Evolutionary conservation across 345 rosid species (phyloP), one percentile per base, ranked within the genome.

Genomic region (Gossypium sturtianum): DNA sequence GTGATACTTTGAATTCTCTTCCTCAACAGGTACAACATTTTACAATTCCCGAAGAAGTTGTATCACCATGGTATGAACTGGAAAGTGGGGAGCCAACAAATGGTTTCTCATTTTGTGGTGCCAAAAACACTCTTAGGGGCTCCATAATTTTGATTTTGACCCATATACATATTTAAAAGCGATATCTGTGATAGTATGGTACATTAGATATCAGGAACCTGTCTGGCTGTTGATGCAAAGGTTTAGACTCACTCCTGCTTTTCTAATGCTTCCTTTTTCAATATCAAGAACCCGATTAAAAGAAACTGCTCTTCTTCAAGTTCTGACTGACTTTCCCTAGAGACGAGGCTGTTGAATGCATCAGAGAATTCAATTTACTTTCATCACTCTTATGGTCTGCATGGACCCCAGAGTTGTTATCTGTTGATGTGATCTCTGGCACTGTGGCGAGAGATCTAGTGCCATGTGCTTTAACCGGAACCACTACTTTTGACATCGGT

Each of bases 391-490:
- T 72, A 74, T 43, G 84, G 73, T 71, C 66, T 73, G 4, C n/a
- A 38, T 60, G 29, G 27, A 71, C 63, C 56, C 77, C 84, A 48
- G 83, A 76, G 74, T 59, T 83, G 82, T 60, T 82, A 65, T 88
- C 92, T 44, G 78, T 68, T 76, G 93, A 82, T 79, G 90, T 76
- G 72, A 66, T 76, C 17, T 68, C 67, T 45, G 89, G 82, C 47
- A 79, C 67, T 45, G 88, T 59, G 66, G 88, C 60, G 65, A 88
- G 77, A 63, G 91, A 85, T 83, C 81, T 90, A 74, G 76, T 85
- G 81, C 76, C 85, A 9, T 83, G 84, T 72, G 88, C 89, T 86
- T 92, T 87, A 61, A 88, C 94, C 4, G 98, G 96, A 78, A 87
- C 86, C 7, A 91, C 91, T 38, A 83, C 80, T 87, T 86, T 86